Base-by-base conservation (phyloP, 2,329 filamentous ascomycete species). In the Aspergillus sp. region DNA sequence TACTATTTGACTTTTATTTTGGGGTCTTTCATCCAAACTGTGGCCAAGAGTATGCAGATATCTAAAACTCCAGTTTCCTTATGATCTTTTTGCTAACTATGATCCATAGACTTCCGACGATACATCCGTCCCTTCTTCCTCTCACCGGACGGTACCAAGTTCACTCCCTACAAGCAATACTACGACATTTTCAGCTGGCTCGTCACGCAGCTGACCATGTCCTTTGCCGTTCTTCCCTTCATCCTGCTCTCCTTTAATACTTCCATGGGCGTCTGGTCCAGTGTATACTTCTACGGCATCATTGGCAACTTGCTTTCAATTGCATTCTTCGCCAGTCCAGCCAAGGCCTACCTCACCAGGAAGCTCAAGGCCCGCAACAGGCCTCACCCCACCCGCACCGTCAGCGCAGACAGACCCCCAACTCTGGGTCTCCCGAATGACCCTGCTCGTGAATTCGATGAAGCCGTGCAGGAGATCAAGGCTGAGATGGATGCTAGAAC, bases 1-100 rank as follows among this genome's bases (percentile, higher is more conserved):
- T 98, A 98, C 68, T 97, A 97, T 66, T 70, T 98, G 48, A 79
- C 86, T 5, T 98, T 98, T 59, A 71, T 97, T 33, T 76, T 97
- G 6, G 93, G 88, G 1, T 90, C 89, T 49, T 87, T 98, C 53
- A 79, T 96, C 28, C 93, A 98, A 64, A 96, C 90, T 2, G 85
- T 85, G 12, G 90, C 93, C 43, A 98, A 98, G 74, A 90, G 90
- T 96, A 75, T 65, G 85, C n/a, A 19, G 19, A 19, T 19, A 19
- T 19, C 19, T 19, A 19, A 19, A 19, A 19, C 19, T 19, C 19
- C 19, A 19, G 19, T 19, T 19, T 19, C 4, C 19, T 19, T 19
- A 19, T 19, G 19, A 19, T 19, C 19, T 19, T 19, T 19, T 19
- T 43, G 30, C 46, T 54, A 36, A 61, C 50, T 49, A 19, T 27